A percentile compares a stretch with the other conserved stretches of the same genome.
Conservation (phyloP, 345 rosid genomes). For the Camelina hispida region DNA sequence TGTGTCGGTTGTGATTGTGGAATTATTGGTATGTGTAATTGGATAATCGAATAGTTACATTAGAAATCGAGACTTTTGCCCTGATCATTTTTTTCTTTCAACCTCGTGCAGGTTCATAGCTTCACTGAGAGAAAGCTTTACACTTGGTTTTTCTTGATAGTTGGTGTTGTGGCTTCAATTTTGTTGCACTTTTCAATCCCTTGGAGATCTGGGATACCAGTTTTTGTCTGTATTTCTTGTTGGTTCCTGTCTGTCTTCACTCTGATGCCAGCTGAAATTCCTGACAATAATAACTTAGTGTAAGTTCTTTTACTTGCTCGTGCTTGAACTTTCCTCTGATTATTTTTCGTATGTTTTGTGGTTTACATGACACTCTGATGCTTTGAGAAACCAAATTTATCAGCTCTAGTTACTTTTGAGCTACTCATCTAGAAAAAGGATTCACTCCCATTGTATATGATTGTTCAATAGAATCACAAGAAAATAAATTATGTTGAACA, state of each 20-base stretch:
- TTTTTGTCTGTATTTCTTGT: conserved; percentile 75
- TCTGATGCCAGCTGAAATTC: conserved; percentile 97
- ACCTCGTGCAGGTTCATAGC: conserved; percentile 81
- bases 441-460: background rate
- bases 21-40: conserved; percentile 70
- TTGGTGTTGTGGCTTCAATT: conserved; percentile 62
- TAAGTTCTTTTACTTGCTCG: conserved; percentile 49
- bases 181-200: conserved; percentile 68
- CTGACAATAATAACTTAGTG: conserved; percentile 89
- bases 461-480: background rate
- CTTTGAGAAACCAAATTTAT: conserved; percentile 12
- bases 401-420: conserved; percentile 19
- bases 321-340: conserved; percentile 22
- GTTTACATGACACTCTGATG: conserved; percentile 7
- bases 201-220: conserved; percentile 77
- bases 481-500: background rate
- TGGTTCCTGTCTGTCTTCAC: conserved; percentile 88
- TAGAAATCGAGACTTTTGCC: conserved; percentile 14
- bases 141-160: conserved; percentile 82
- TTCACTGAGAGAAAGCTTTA: conserved; percentile 92
- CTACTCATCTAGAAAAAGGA: conserved; percentile 8
- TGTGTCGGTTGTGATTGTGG: conserved; percentile 67
- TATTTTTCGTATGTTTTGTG: conserved; percentile 13
- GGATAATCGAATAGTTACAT: conserved; percentile 8
- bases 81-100: conserved; percentile 38